Percentiles rank a stretch among this genome's conserved stretches.
Evolutionary conservation across 495 filamentous ascomycete species (phyloP).

Genomic region (Penicillium manginii): DNA sequence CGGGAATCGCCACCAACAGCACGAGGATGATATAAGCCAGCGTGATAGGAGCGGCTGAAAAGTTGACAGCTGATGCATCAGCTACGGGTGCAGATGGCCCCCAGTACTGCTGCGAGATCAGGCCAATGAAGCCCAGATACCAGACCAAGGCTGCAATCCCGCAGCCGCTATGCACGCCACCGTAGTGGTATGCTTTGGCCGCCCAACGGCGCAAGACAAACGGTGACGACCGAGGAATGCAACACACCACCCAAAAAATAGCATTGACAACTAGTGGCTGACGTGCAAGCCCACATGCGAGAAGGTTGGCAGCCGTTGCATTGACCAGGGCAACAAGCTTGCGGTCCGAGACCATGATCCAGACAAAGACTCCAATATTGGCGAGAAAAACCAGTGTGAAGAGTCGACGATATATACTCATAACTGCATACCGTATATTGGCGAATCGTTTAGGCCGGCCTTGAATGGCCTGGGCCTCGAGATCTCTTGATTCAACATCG

Average conservation of each 20-base stretch:
- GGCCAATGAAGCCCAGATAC: slow-evolving; percentile 63
- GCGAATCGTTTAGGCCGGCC: slow-evolving; percentile 37
- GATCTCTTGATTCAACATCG: slow-evolving; percentile 26
- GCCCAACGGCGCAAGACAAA: slow-evolving; percentile 64
- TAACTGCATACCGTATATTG: slow-evolving; percentile 40
- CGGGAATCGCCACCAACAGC: slow-evolving; percentile 46
- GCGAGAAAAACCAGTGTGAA: slow-evolving; percentile 55
- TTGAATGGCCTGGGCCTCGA: slow-evolving; percentile 41
- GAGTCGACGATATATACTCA: slow-evolving; percentile 55
- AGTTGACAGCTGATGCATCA: slow-evolving; percentile 13
- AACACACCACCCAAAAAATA: slow-evolving; percentile 63
- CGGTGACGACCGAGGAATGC: slow-evolving; percentile 63
- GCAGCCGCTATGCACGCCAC: slow-evolving; percentile 75
- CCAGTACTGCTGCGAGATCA: slow-evolving; percentile 54
- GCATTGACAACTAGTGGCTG: slow-evolving; percentile 77
- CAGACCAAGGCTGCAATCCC: slow-evolving; percentile 69
- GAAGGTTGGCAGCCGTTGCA: slow-evolving; percentile 56
- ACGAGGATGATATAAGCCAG: slow-evolving; percentile 45
- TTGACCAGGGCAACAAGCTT: slow-evolving; percentile 47
- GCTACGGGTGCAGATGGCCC: slow-evolving; percentile 17
- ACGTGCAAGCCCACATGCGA: slow-evolving; percentile 63
- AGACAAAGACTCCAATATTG: slow-evolving; percentile 56
- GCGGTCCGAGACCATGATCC: slow-evolving; percentile 39
- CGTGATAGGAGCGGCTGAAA: slow-evolving; percentile 38
- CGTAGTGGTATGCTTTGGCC: slow-evolving; percentile 77